These are phyloP conservation scores for Metschnikowia dekortorum DNA, from an alignment of 805 yeast species.

Conservation along the genomic window DNA sequence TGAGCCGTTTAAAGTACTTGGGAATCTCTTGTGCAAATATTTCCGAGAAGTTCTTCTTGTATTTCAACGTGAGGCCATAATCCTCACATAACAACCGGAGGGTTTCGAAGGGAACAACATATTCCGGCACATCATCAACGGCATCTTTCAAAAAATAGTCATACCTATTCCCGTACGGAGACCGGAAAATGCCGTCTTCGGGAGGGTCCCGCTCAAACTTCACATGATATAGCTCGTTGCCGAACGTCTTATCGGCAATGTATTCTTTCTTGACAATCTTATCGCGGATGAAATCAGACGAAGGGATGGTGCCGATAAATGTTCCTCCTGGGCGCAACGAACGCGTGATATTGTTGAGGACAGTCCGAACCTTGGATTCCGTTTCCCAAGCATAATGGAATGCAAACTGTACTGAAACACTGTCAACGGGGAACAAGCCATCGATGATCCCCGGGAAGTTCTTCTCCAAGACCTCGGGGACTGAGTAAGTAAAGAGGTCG, in stretches of 20 bases:
- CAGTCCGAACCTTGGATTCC: constrained; percentile 69
- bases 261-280: constrained; percentile 50
- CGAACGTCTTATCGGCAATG: constrained; percentile 56
- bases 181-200: constrained; percentile 63
- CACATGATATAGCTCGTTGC: constrained; percentile 79
- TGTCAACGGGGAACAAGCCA: constrained; percentile 74
- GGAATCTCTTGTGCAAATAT: constrained; percentile 80
- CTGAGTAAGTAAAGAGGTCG: constrained; percentile 73
- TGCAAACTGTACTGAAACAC: constrained; percentile 88
- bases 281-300: constrained; percentile 74
- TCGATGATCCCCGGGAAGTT: constrained; percentile 59
- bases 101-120: constrained; percentile 90
- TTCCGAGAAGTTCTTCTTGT: constrained; percentile 73
- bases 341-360: constrained; percentile 70
- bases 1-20: constrained; percentile 51
- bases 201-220: constrained; percentile 78
- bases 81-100: constrained; percentile 81
- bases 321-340: constrained; percentile 78
- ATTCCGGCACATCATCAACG: constrained; percentile 94
- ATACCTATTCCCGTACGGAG: constrained; percentile 81
- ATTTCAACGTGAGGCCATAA: constrained; percentile 66
- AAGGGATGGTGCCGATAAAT: constrained; percentile 93
- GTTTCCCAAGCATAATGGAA: constrained; percentile 92
- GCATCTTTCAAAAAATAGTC: constrained; percentile 85
- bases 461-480: constrained; percentile 60